Conservation (phyloP, 2,329 filamentous ascomycete species). For the Botrytis galanthina region DNA sequence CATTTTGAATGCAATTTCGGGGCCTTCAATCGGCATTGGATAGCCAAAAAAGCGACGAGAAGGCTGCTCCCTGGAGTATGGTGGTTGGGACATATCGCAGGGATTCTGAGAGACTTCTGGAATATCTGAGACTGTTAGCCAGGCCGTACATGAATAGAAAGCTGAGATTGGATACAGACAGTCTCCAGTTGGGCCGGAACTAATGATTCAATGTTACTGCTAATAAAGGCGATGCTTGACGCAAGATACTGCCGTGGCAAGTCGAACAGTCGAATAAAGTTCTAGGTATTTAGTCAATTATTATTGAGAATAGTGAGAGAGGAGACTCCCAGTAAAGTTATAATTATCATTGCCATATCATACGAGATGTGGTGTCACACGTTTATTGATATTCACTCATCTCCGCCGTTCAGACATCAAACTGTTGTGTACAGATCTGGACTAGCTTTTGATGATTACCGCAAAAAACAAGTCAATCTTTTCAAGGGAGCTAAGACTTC, state of each 20-base stretch:
- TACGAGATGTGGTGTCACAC: background rate
- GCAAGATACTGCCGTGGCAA: background rate
- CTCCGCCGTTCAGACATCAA: background rate
- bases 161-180: background rate
- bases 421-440: background rate
- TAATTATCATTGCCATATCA: background rate
- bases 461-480: rapidly evolving
- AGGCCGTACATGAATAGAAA: background rate
- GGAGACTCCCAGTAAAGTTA: background rate
- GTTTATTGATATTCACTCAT: background rate
- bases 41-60: conserved; percentile 25
- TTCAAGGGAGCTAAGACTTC: background rate
- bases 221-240: background rate
- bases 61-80: background rate
- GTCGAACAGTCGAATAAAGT: background rate
- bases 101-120: background rate
- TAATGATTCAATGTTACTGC: background rate
- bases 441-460: background rate
- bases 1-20: conserved; percentile 22
- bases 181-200: background rate
- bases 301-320: background rate
- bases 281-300: background rate
- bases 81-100: background rate
- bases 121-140: background rate
- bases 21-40: conserved; percentile 31